Evolutionary conservation across 2,329 filamentous ascomycete genomes (phyloP), one percentile per base, ranked within the genome.

Genomic region (Xylariaceae sp.): DNA sequence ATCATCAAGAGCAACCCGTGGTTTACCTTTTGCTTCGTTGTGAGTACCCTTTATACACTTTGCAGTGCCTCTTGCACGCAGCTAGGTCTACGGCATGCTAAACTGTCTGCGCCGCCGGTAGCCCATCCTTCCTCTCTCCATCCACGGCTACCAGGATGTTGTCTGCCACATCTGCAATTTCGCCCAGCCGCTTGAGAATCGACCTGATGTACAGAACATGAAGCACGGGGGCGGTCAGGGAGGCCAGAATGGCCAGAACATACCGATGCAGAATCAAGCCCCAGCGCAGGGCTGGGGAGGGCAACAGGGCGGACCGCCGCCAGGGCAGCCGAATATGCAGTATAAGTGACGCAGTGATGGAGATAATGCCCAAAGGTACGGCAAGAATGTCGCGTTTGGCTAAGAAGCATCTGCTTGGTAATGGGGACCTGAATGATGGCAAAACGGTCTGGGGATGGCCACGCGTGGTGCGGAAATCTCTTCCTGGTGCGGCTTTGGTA

Each of bases 21-120:
- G 82, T 89, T 89, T 57, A 89, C 86, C 4, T 81, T 89, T 57
- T 89, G 85, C 71, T 89, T 86, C 64, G 65, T 89, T 39, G 79
- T 82, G 64, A 56, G 75, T 67, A 9, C 17, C 33, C 37, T 38
- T 34, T 30, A 13, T 18, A 22, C 19, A 22, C 24, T 32, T 33
- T 36, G 37, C 16, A 17, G 3, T 26, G 19, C 33, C 34, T 29
- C 26, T n/a, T n/a, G n/a, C n/a, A n/a, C n/a, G n/a, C 18, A 22
- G 18, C 37, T 18, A 11, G 3, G 9, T 17, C 34, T 16, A 2
- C 34, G 13, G 4, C n/a, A n/a, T 41, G 30, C 37, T 50, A 50
- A 52, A 15, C 19, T 9, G 9, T 34, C 12, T 30, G 19, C 22
- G 22, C 22, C 22, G 22, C 22, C 41, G 29, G 3, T 45, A 83